A percentile compares a stretch with the other conserved stretches of the same genome.
Evolutionary conservation across 2,329 filamentous ascomycete species (phyloP).

Genomic region (Verticillium tricorpus): DNA sequence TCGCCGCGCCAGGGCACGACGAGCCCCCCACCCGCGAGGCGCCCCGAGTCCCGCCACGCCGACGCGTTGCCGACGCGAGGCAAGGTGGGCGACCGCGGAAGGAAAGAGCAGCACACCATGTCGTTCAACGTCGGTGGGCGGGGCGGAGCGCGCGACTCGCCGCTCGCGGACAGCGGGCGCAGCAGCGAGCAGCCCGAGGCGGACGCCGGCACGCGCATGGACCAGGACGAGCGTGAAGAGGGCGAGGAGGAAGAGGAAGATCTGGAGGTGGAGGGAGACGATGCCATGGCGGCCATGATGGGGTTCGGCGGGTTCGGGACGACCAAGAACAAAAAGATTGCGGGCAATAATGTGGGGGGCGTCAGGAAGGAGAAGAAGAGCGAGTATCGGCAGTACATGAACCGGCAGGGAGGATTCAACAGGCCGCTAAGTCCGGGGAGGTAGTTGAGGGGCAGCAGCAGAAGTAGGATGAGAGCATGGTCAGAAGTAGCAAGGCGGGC

Average conservation of each 20-base stretch:
- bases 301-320: constrained; percentile 82
- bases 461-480: too few species aligned
- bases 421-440: constrained; percentile 61
- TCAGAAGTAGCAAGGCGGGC: too few species aligned
- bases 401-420: constrained; percentile 77
- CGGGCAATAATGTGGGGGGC: constrained; percentile 78
- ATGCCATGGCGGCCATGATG: constrained; percentile 79
- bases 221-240: constrained; percentile 20
- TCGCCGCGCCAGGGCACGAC: constrained; percentile 22
- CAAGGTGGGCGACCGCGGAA: not conserved
- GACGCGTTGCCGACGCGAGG: constrained; percentile 27
- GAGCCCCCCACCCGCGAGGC: constrained; percentile 13
- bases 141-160: constrained; percentile 20
- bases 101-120: constrained; percentile 22
- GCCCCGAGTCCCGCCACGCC: constrained; percentile 12
- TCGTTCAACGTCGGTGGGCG: constrained; percentile 28
- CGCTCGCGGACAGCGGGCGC: constrained; percentile 14
- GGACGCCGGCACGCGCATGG: constrained; percentile 17
- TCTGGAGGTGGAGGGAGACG: constrained; percentile 48
- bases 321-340: constrained; percentile 85
- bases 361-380: constrained; percentile 91
- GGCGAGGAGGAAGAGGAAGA: constrained; percentile 24
- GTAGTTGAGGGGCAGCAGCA: constrained; percentile 13
- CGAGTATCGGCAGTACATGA: constrained; percentile 97
- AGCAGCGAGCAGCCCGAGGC: constrained; percentile 14